Base-by-base conservation (phyloP, 495 filamentous ascomycete genomes). In the Penicillium fimorum region DNA sequence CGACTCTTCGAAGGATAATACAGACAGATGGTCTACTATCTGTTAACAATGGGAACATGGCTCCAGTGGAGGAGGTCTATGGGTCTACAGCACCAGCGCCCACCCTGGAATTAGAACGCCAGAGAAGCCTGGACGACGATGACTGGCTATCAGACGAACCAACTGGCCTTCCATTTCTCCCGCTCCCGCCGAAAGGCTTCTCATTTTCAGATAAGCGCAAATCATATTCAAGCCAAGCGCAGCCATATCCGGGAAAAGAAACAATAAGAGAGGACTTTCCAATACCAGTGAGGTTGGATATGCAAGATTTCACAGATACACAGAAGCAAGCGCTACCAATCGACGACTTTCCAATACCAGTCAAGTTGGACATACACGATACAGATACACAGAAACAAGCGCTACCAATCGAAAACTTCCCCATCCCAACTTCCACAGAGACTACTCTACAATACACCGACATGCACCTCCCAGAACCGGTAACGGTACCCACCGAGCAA, bases 341-440 rank as follows among this genome's bases (percentile, higher is more conserved):
- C 18, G 40, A 53, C 25, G 30, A 53, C 40, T 40, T 59, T 2
- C 56, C 60, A 38, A 59, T 59, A 8, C 52, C 56, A 9, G 47
- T 55, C 5, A 3, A 20, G 17, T 38, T 42, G 15, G 43, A 62
- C 2, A 7, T 49, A 0, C 47, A 61, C 24, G 44, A 47, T 2
- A 32, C 38, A 22, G 4, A 25, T 25, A 55, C 33, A 37, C 15
- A 37, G 5, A 44, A 53, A 38, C 27, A 53, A 35, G 30, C 38
- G 4, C 11, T 10, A 12, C 47, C 47, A 44, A 13, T 8, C 32
- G 50, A 53, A 10, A 24, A 44, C 6, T 22, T 45, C 40, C 50
- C 50, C 10, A 38, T 50, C 17, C 48, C 48, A 17, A 8, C 13
- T 32, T 18, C 10, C 7, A 35, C 29, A 13, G 46, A 48, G 17